Conservation (phyloP, 805 yeast genomes). For the Lachancea sp. region DNA sequence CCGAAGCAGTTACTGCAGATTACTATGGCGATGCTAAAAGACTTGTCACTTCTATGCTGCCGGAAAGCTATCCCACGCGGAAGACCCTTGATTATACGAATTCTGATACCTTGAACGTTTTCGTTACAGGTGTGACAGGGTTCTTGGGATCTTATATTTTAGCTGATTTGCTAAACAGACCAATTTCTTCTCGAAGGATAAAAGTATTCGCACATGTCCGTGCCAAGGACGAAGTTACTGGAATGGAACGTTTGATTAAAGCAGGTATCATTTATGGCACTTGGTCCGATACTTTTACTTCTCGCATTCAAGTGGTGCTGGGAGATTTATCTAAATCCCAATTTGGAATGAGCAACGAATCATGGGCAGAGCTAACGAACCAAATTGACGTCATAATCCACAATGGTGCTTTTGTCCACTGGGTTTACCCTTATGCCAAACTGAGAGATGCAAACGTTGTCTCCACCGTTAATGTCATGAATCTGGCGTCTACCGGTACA, state of each 20-base stretch:
- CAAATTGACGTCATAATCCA: slow-evolving; percentile 80
- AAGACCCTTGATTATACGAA: not conserved
- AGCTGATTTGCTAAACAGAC: slow-evolving; percentile 63
- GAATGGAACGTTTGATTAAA: slow-evolving; percentile 65
- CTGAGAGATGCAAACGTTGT: slow-evolving; percentile 90
- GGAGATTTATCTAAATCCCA: slow-evolving; percentile 74
- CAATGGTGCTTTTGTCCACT: slow-evolving; percentile 96
- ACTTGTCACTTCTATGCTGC: slow-evolving; percentile 38
- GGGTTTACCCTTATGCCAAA: slow-evolving; percentile 94
- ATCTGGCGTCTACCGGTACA: slow-evolving; percentile 61
- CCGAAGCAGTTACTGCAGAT: slow-evolving; percentile 32
- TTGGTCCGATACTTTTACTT: slow-evolving; percentile 48
- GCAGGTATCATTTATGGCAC: slow-evolving; percentile 76
- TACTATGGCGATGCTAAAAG: slow-evolving; percentile 73
- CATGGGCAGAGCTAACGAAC: slow-evolving; percentile 54
- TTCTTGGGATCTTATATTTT: slow-evolving; percentile 89
- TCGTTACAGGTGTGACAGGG: slow-evolving; percentile 95
- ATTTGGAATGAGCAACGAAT: slow-evolving; percentile 56
- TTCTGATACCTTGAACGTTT: slow-evolving; percentile 47
- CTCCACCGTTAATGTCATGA: slow-evolving; percentile 77
- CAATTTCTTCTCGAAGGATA: slow-evolving; percentile 36
- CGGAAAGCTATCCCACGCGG: slow-evolving; percentile 41
- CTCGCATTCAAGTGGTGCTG: slow-evolving; percentile 60
- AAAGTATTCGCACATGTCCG: slow-evolving; percentile 85
- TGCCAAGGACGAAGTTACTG: slow-evolving; percentile 62